These are phyloP conservation scores for Linum lewisii DNA, from an alignment of 345 rosid genomes.

Conservation along the genomic window DNA sequence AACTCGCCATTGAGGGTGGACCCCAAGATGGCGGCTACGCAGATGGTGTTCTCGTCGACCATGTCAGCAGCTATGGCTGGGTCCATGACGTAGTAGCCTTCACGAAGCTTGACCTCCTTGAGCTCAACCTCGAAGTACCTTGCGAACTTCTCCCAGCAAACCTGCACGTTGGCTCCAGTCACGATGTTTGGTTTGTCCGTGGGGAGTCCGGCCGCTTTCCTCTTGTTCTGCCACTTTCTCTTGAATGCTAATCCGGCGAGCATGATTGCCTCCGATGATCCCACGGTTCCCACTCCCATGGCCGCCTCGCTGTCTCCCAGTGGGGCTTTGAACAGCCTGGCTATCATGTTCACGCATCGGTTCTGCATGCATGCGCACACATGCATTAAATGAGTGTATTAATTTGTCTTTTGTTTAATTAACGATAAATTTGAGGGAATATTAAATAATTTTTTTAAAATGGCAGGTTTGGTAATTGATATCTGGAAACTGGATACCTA, in stretches of 20 bases:
- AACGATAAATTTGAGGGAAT: too few relatives aligned
- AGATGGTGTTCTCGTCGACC: constrained; percentile 27
- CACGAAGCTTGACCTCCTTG: constrained; percentile 25
- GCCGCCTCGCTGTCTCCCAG: constrained; percentile 25
- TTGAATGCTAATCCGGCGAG: constrained; percentile 27
- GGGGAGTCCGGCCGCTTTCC: constrained; percentile 21
- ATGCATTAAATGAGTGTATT: too few relatives aligned
- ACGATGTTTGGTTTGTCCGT: constrained; percentile 23
- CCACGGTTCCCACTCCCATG: constrained; percentile 24
- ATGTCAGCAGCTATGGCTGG: constrained; percentile 17
- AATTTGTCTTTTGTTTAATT: too few relatives aligned
- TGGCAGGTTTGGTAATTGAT: too few relatives aligned
- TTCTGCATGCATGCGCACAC: constrained; percentile 8
- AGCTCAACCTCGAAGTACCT: constrained; percentile 23
- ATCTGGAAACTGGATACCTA: too few relatives aligned
- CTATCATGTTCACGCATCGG: constrained; percentile 28
- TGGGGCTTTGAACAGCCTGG: constrained; percentile 22
- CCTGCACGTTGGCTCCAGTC: constrained; percentile 26
- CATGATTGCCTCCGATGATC: constrained; percentile 29
- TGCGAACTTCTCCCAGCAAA: constrained; percentile 26
- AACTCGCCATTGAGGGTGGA: constrained; percentile 27
- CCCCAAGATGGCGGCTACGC: constrained; percentile 27
- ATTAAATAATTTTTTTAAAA: too few relatives aligned
- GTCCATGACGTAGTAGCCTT: constrained; percentile 25
- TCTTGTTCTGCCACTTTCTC: constrained; percentile 22